A percentile compares a stretch with the other conserved stretches of the same genome.
Conservation (phyloP, 495 filamentous ascomycete genomes). For the Saxophila tyrrhenica region DNA sequence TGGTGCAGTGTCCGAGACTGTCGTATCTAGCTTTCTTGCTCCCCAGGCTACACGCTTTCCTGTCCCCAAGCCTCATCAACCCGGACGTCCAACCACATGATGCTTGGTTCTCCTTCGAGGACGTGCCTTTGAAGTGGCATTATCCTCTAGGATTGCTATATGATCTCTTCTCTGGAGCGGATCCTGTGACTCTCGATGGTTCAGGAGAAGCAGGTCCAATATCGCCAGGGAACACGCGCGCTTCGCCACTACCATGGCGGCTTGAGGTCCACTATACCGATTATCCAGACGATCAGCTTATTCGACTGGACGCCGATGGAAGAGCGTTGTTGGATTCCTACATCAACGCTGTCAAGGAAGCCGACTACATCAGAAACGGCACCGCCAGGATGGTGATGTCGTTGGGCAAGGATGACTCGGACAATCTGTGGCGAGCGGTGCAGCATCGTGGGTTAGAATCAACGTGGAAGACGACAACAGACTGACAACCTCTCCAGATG, state of each 20-base stretch:
- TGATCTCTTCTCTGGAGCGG: slow-evolving; percentile 68
- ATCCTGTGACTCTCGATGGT: slow-evolving; percentile 36
- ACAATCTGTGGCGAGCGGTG: slow-evolving; percentile 74
- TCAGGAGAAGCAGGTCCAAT: slow-evolving; percentile 1
- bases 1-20: slow-evolving; percentile 52
- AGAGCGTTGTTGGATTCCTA: slow-evolving; percentile 68
- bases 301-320: slow-evolving; percentile 50
- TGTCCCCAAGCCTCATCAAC: slow-evolving; percentile 58
- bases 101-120: slow-evolving; percentile 63
- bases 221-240: not conserved
- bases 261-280: slow-evolving; percentile 62
- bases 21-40: slow-evolving; percentile 67
- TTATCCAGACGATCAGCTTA: slow-evolving; percentile 55
- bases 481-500: slow-evolving; percentile 44
- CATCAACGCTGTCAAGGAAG: slow-evolving; percentile 91
- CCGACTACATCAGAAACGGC: slow-evolving; percentile 83
- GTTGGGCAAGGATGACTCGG: slow-evolving; percentile 77
- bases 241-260: slow-evolving; percentile 58
- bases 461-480: not conserved
- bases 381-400: slow-evolving; percentile 90
- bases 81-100: slow-evolving; percentile 43
- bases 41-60: slow-evolving; percentile 69
- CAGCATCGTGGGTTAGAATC: slow-evolving; percentile 50
- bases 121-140: slow-evolving; percentile 77
- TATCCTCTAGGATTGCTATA: slow-evolving; percentile 79